Conservation (phyloP, 331 rosid species). For the Stylosanthes scabra region DNA sequence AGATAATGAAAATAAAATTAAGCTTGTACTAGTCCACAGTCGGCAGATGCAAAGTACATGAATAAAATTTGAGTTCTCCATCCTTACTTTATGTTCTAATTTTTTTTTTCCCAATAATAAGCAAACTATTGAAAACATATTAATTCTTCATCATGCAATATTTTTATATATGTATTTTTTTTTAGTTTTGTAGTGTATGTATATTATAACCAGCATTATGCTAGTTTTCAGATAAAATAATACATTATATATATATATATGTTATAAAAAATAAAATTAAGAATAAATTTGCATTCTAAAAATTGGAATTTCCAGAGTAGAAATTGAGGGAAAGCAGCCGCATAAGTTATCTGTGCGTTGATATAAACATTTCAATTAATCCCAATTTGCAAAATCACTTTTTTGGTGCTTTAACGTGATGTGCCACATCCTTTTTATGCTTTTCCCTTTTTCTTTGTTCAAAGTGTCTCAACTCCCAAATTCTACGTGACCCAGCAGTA, state of each 20-base stretch:
- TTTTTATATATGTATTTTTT: not conserved
- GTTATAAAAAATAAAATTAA: too few species aligned
- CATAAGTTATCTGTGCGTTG: constrained; percentile 5
- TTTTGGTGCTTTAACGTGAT: constrained; percentile 31
- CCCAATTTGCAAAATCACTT: constrained; percentile 25
- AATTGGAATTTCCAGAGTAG: too few species aligned
- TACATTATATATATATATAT: too few species aligned
- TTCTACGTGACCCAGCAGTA: not conserved
- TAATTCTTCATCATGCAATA: not conserved
- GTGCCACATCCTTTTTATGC: not conserved
- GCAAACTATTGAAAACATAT: not conserved
- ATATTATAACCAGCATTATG: not conserved
- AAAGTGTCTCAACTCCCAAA: not conserved
- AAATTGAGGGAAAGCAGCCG: not conserved
- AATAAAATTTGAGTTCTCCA: not conserved
- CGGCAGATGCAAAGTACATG: not conserved
- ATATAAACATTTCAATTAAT: not conserved
- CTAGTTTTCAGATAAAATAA: not conserved
- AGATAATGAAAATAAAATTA: not conserved
- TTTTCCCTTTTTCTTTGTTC: not conserved
- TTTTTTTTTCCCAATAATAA: not conserved
- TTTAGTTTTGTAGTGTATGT: not conserved
- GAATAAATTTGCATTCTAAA: too few species aligned
- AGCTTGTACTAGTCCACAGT: not conserved
- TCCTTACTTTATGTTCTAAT: not conserved